Evolutionary conservation across 2,329 filamentous ascomycete species (phyloP).

Genomic region (Xylariaceae sp.): DNA sequence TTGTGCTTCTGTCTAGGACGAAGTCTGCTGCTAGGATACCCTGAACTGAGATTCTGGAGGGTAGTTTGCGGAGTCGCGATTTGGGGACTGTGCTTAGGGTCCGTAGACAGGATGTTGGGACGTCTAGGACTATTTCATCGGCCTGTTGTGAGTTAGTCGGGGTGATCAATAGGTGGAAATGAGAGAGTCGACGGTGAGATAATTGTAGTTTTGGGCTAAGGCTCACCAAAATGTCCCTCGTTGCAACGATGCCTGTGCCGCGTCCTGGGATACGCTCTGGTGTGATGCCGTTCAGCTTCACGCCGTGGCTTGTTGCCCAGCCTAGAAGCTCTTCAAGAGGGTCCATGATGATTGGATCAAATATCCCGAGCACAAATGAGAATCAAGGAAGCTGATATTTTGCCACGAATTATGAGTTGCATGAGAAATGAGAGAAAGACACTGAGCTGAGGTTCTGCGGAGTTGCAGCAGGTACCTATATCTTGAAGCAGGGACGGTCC

Average conservation of each 20-base stretch:
- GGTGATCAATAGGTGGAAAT: background rate
- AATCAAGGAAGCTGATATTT: background rate
- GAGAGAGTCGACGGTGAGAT: background rate
- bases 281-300: constrained; percentile 64
- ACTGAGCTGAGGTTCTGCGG: background rate
- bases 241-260: constrained; percentile 76
- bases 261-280: constrained; percentile 67
- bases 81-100: constrained; percentile 60
- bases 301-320: constrained; percentile 66
- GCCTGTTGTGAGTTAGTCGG: constrained; percentile 39
- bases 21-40: constrained; percentile 70
- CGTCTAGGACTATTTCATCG: constrained; percentile 60
- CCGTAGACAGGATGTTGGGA: constrained; percentile 63
- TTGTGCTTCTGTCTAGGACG: constrained; percentile 48
- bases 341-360: constrained; percentile 18
- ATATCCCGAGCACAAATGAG: background rate
- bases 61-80: constrained; percentile 49
- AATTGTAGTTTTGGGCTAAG: background rate
- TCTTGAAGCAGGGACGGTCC: background rate
- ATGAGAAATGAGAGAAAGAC: background rate
- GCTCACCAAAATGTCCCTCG: constrained; percentile 60
- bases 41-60: constrained; percentile 60
- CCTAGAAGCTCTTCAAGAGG: constrained; percentile 52
- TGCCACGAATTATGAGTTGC: background rate
- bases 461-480: background rate